Conservation (phyloP, 305 asterid genomes). For the Galium porrigens region DNA sequence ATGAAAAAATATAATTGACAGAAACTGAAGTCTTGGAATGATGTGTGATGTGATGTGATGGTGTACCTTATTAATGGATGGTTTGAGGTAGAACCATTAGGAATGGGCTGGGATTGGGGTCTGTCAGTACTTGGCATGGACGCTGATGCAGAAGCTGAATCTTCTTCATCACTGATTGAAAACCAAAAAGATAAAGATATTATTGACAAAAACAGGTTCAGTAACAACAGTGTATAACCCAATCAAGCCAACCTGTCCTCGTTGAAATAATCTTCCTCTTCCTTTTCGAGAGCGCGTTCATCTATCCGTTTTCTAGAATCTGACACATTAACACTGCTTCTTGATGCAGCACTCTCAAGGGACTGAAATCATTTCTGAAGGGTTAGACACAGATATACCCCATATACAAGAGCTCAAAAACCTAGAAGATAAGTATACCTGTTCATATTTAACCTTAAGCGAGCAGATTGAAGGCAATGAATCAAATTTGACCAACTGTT, state of each 20-base stretch:
- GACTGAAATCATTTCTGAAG: conserved; percentile 26
- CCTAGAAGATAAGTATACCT: conserved; percentile 33
- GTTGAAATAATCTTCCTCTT: conserved; percentile 88
- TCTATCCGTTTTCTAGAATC: conserved; percentile 70
- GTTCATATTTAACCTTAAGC: conserved; percentile 79
- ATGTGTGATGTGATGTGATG: background rate
- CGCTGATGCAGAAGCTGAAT: conserved; percentile 58
- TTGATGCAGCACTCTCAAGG: conserved; percentile 45
- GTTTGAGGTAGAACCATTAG: conserved; percentile 45
- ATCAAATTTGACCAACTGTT: conserved; percentile 61
- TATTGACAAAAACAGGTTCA: conserved; percentile 4
- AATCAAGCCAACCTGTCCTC: conserved; percentile 59
- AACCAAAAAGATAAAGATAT: conserved; percentile 12
- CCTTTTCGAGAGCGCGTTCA: conserved; percentile 87
- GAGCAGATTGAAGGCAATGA: conserved; percentile 48
- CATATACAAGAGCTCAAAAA: background rate
- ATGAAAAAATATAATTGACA: background rate
- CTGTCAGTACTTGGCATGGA: conserved; percentile 25
- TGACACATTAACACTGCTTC: conserved; percentile 32
- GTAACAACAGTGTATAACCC: conserved; percentile 4
- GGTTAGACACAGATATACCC: conserved; percentile 13
- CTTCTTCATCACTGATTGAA: conserved; percentile 71
- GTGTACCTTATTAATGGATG: conserved; percentile 40
- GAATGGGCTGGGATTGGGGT: conserved; percentile 31
- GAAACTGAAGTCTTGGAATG: conserved; percentile 4